A percentile compares a stretch with the other conserved stretches of the same genome.
Evolutionary conservation across 768 basidiomycete species (phyloP).

Genomic region (Trametes sanguinea): DNA sequence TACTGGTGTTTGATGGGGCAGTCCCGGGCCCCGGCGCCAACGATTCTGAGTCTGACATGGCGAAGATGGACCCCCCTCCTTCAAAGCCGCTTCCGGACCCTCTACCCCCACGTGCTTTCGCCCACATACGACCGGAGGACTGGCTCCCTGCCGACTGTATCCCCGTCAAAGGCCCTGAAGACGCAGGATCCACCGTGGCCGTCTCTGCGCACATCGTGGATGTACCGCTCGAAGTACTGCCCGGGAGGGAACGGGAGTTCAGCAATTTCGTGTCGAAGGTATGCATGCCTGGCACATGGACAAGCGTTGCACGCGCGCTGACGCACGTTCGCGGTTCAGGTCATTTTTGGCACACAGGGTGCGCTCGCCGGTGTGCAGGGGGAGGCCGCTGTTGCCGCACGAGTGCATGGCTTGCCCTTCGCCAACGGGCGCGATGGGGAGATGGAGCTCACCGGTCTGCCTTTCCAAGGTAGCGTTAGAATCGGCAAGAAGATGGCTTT

Average conservation of each 20-base stretch:
- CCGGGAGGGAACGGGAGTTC: constrained; percentile 76
- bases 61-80: constrained; percentile 35
- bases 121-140: constrained; percentile 66
- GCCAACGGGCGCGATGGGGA: constrained; percentile 44
- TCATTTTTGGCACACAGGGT: constrained; percentile 66
- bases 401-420: constrained; percentile 62
- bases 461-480: constrained; percentile 65
- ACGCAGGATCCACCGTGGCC: constrained; percentile 54
- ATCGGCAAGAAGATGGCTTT: constrained; percentile 56
- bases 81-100: constrained; percentile 62
- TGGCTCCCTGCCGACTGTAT: constrained; percentile 59
- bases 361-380: constrained; percentile 72
- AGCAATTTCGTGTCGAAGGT: constrained; percentile 80
- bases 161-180: constrained; percentile 40
- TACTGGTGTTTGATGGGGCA: constrained; percentile 76
- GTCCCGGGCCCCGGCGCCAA: constrained; percentile 40
- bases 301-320: neutral
- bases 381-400: constrained; percentile 57
- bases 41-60: neutral
- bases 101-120: constrained; percentile 72
- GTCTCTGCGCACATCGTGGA: constrained; percentile 70
- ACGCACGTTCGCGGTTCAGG: constrained; percentile 39
- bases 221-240: constrained; percentile 75
- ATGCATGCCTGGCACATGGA: neutral
- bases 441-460: constrained; percentile 63